phyloP scores from a whole-genome alignment of 1,139 yeast genomes.

The Hyphopichia khmerensis region DNA sequence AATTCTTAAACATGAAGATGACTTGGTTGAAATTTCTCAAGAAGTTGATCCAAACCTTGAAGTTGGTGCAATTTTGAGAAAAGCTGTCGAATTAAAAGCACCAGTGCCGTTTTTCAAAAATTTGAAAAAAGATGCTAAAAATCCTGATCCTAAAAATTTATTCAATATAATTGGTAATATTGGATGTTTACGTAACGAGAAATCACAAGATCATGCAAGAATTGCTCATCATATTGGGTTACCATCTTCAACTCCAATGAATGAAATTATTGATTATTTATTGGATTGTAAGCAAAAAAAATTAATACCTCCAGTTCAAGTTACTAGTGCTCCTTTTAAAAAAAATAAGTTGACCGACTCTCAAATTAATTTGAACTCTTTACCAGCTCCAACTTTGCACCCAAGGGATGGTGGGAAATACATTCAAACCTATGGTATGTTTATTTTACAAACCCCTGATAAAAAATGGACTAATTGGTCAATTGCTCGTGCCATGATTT shows the following conservation, averaged over 20 bases:
- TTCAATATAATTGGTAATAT: slow-evolving; percentile 14
- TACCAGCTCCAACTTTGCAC: slow-evolving; percentile 15
- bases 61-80: slow-evolving; percentile 18
- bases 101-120: slow-evolving; percentile 16
- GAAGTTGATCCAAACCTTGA: slow-evolving; percentile 16
- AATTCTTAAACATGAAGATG: slow-evolving; percentile 13
- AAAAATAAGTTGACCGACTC: slow-evolving; percentile 11
- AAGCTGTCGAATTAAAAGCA: slow-evolving; percentile 11
- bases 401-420: slow-evolving; percentile 17
- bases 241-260: slow-evolving; percentile 23
- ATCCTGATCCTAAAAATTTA: slow-evolving; percentile 9
- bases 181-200: slow-evolving; percentile 12
- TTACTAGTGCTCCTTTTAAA: slow-evolving; percentile 13
- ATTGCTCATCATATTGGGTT: slow-evolving; percentile 16
- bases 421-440: slow-evolving; percentile 20
- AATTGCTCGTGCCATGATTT: slow-evolving; percentile 17
- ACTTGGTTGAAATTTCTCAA: slow-evolving; percentile 13
- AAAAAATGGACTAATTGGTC: slow-evolving; percentile 19
- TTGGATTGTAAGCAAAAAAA: slow-evolving; percentile 12
- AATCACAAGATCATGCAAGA: slow-evolving; percentile 15
- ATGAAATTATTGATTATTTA: slow-evolving; percentile 28
- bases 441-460: slow-evolving; percentile 16
- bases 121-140: slow-evolving; percentile 10
- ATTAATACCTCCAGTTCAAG: slow-evolving; percentile 10
- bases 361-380: slow-evolving; percentile 10